Conservation (phyloP, 441 rosid species). For the Gossypium schwendimanii region DNA sequence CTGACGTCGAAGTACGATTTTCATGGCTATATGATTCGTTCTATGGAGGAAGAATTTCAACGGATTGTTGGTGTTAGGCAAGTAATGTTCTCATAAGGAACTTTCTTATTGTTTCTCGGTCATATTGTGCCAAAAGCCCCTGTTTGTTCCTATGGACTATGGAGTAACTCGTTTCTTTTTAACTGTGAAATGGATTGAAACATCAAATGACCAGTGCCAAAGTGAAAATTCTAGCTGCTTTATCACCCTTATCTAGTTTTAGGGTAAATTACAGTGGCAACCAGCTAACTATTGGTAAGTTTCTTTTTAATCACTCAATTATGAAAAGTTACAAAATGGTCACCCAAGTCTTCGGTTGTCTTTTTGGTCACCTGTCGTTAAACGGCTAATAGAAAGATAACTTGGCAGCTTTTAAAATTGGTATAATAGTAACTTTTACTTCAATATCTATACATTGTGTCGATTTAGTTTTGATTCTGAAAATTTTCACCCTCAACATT, state of each 20-base stretch:
- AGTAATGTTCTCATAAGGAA: slow-evolving; percentile 11
- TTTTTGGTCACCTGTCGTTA: too few relatives aligned
- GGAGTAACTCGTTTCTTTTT: background rate
- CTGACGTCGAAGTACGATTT: slow-evolving; percentile 63
- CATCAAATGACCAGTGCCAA: background rate
- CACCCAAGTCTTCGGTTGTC: too few relatives aligned
- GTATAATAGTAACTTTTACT: too few relatives aligned
- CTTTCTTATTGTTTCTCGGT: background rate
- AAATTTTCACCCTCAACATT: too few relatives aligned
- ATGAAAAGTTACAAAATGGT: too few relatives aligned
- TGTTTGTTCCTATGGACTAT: background rate
- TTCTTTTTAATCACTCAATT: too few relatives aligned
- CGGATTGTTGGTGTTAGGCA: slow-evolving; percentile 88
- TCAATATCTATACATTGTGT: too few relatives aligned
- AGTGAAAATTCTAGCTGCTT: background rate
- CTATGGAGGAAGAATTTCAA: slow-evolving; percentile 95
- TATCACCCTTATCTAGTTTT: background rate
- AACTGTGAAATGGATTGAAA: background rate
- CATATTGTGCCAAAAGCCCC: background rate
- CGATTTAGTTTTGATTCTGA: too few relatives aligned
- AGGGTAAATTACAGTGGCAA: too few relatives aligned
- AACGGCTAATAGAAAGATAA: too few relatives aligned
- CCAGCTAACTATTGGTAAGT: too few relatives aligned
- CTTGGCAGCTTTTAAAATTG: too few relatives aligned
- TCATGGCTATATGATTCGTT: slow-evolving; percentile 90